A percentile compares a stretch with the other conserved stretches of the same genome.
These are phyloP conservation scores for Rhizomucor miehei DNA, from an alignment of 371 early-diverging fungal species.

Conservation along the genomic window DNA sequence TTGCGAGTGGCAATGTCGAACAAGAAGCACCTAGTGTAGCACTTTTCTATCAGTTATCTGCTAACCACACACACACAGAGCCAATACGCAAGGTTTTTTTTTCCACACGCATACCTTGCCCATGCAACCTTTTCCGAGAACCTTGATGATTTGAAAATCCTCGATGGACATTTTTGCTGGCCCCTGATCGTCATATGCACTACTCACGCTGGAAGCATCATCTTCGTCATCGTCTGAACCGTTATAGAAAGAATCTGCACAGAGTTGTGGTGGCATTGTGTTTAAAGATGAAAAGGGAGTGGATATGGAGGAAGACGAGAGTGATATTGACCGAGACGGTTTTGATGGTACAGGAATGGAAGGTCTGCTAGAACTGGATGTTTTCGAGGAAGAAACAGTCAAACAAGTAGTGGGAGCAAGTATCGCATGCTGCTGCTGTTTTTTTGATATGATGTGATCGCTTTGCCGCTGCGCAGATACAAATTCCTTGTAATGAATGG, in stretches of 20 bases:
- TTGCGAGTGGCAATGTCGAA: constrained; percentile 64
- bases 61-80: neutral
- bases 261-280: too few relatives aligned
- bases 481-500: constrained; percentile 26
- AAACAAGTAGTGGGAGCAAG: neutral
- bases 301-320: neutral
- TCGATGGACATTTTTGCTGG: constrained; percentile 21
- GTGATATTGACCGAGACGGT: neutral
- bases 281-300: too few relatives aligned
- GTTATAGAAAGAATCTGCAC: too few relatives aligned
- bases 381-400: neutral
- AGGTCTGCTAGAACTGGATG: neutral
- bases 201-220: neutral
- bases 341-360: neutral
- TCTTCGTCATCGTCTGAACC: neutral
- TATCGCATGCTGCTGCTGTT: constrained; percentile 1
- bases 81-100: neutral
- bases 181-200: neutral
- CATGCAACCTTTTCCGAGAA: constrained; percentile 49
- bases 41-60: neutral
- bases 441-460: constrained; percentile 50
- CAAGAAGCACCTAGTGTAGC: constrained; percentile 70
- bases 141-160: constrained; percentile 47
- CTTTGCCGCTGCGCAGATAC: constrained; percentile 44
- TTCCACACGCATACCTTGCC: constrained; percentile 36